Conservation (phyloP, 371 early-diverging fungal genomes). For the Rhizopus stolonifer region DNA sequence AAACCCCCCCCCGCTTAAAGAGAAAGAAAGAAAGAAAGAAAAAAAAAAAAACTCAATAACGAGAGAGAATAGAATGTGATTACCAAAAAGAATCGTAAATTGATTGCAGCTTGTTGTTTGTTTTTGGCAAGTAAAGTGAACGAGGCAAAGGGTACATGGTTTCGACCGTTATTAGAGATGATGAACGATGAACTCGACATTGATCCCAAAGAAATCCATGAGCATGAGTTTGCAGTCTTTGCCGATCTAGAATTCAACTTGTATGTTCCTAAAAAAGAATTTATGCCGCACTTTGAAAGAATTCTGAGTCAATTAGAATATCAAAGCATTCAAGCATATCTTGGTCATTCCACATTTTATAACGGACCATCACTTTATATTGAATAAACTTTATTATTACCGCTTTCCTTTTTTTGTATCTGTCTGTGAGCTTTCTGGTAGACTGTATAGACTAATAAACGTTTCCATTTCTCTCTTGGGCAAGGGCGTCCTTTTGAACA, state of each 20-base stretch:
- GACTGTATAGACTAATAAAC: conserved; percentile 21
- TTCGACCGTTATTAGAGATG: conserved; percentile 25
- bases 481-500: background rate
- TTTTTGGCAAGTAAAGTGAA: conserved; percentile 83
- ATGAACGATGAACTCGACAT: conserved; percentile 62
- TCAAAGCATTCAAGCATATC: conserved; percentile 53
- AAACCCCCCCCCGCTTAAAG: no score
- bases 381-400: conserved; percentile 4
- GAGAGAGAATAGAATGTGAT: conserved; percentile 53
- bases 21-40: background rate
- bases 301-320: conserved; percentile 54
- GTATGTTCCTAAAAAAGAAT: conserved; percentile 74
- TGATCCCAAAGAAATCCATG: conserved; percentile 69
- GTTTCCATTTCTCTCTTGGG: conserved; percentile 19
- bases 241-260: conserved; percentile 80
- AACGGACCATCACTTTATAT: conserved; percentile 9
- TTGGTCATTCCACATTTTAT: conserved; percentile 48
- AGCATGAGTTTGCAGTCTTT: conserved; percentile 84
- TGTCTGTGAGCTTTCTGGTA: background rate
- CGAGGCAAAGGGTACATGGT: conserved; percentile 69
- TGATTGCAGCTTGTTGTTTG: conserved; percentile 82
- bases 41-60: background rate
- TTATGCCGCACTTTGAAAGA: conserved; percentile 85
- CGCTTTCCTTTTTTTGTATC: background rate
- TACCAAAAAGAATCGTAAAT: conserved; percentile 74